Evolutionary conservation across 2,329 filamentous ascomycete genomes (phyloP).

Genomic region (Colletotrichum plurivorum): DNA sequence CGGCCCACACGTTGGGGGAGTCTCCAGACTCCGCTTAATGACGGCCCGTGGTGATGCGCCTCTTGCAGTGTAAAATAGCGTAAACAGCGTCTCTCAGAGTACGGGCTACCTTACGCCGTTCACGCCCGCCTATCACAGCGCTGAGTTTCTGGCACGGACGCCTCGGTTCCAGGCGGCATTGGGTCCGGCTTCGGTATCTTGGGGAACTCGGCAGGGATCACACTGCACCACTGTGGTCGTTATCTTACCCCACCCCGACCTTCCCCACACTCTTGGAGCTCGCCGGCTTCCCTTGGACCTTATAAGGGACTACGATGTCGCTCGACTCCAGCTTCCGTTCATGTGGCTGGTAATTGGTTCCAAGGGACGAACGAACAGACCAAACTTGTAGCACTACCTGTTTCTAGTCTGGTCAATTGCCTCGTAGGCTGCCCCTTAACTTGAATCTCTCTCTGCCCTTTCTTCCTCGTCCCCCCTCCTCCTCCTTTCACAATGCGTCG

Average conservation of each 20-base stretch:
- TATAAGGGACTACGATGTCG: constrained; percentile 40
- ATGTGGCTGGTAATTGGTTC: constrained; percentile 37
- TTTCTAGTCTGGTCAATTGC: constrained; percentile 28
- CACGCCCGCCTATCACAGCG: constrained; percentile 22
- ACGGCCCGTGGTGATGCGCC: constrained; percentile 28
- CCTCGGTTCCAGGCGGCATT: constrained; percentile 42
- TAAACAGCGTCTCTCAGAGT: no score
- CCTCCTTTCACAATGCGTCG: constrained; percentile 59
- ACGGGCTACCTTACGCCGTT: constrained; percentile 28
- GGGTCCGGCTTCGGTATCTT: constrained; percentile 29
- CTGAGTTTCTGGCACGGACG: constrained; percentile 9
- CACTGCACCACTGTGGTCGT: background rate
- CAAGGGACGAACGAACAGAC: constrained; percentile 18
- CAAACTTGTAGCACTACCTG: constrained; percentile 18
- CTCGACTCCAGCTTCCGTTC: constrained; percentile 26
- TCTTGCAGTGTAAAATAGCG: constrained; percentile 30
- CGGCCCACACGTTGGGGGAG: constrained; percentile 2
- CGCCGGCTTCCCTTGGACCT: constrained; percentile 32
- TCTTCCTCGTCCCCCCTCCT: background rate
- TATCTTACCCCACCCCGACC: constrained; percentile 38
- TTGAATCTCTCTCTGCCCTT: background rate
- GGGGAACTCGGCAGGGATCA: constrained; percentile 24
- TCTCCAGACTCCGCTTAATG: constrained; percentile 14
- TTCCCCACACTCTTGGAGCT: constrained; percentile 39
- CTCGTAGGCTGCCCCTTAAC: constrained; percentile 14